Evolutionary conservation across 805 yeast genomes (phyloP).

Genomic region (Maudiozyma serrabonitensis): DNA sequence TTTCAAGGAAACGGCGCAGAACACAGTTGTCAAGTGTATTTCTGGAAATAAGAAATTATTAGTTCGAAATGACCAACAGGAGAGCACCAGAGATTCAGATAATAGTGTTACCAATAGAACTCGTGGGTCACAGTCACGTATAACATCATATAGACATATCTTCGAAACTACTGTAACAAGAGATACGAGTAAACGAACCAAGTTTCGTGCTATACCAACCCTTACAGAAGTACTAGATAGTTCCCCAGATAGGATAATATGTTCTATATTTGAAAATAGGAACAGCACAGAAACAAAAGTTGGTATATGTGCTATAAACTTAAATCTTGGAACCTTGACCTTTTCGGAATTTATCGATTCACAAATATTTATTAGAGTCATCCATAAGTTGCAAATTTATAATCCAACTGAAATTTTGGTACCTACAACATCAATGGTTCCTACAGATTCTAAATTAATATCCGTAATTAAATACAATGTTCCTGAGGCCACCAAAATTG

Average conservation of each 20-base stretch:
- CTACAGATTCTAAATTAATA: slow-evolving; percentile 26
- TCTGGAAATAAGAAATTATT: not conserved
- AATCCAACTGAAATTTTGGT: slow-evolving; percentile 31
- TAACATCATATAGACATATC: not conserved
- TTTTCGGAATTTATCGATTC: slow-evolving; percentile 35
- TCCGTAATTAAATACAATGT: slow-evolving; percentile 31
- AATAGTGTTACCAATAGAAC: not conserved
- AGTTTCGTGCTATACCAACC: not conserved
- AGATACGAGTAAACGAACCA: not conserved
- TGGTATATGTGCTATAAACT: slow-evolving; percentile 34
- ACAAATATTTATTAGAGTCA: slow-evolving; percentile 36
- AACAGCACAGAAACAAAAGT: slow-evolving; percentile 23
- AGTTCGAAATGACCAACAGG: not conserved
- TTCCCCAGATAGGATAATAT: slow-evolving; percentile 14
- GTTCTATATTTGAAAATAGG: slow-evolving; percentile 23
- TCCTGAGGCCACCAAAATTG: slow-evolving; percentile 17
- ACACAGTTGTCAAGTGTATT: not conserved
- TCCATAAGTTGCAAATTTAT: slow-evolving; percentile 32
- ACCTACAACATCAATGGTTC: slow-evolving; percentile 24
- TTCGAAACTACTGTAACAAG: not conserved
- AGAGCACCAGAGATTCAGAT: no score
- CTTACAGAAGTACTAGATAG: not conserved
- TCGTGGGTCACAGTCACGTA: not conserved
- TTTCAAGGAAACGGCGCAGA: slow-evolving; percentile 1
- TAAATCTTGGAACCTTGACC: slow-evolving; percentile 31